phyloP scores from a whole-genome alignment of 805 yeast species.

The Candida sphagnicola region DNA sequence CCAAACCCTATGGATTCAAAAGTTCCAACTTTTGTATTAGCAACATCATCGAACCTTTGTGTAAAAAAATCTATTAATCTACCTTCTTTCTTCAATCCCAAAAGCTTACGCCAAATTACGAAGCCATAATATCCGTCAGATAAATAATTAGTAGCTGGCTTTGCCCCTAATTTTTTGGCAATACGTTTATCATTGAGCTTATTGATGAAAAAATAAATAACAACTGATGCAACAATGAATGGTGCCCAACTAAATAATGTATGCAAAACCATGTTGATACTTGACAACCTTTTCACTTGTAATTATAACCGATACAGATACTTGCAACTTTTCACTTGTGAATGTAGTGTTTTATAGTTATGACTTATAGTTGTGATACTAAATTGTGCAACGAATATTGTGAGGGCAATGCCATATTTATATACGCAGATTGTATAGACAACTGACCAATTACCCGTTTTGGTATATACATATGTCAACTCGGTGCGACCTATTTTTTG shows the following conservation, averaged over 20 bases:
- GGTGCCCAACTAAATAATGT: slow-evolving; percentile 2
- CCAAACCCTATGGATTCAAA: slow-evolving; percentile 10
- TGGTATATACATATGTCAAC: no score
- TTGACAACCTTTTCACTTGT: no score
- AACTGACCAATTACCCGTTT: no score
- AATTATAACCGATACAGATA: no score
- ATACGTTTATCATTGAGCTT: slow-evolving; percentile 1
- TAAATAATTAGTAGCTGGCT: slow-evolving; percentile 5
- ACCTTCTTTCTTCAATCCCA: slow-evolving; percentile 20
- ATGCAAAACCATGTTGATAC: not conserved
- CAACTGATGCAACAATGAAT: not conserved
- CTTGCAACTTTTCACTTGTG: no score
- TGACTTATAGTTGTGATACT: no score
- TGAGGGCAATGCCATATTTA: no score
- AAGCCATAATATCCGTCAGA: slow-evolving; percentile 19
- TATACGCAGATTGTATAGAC: no score
- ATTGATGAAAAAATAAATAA: not conserved
- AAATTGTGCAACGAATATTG: no score
- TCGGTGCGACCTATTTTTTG: no score
- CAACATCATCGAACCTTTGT: slow-evolving; percentile 8
- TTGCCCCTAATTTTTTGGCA: slow-evolving; percentile 12
- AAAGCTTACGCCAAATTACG: slow-evolving; percentile 9
- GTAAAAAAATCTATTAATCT: slow-evolving; percentile 16
- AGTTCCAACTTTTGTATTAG: slow-evolving; percentile 5
- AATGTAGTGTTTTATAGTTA: no score